These are phyloP conservation scores for Hymenoscyphus albidus DNA, from an alignment of 2,329 filamentous ascomycete species.

Conservation along the genomic window DNA sequence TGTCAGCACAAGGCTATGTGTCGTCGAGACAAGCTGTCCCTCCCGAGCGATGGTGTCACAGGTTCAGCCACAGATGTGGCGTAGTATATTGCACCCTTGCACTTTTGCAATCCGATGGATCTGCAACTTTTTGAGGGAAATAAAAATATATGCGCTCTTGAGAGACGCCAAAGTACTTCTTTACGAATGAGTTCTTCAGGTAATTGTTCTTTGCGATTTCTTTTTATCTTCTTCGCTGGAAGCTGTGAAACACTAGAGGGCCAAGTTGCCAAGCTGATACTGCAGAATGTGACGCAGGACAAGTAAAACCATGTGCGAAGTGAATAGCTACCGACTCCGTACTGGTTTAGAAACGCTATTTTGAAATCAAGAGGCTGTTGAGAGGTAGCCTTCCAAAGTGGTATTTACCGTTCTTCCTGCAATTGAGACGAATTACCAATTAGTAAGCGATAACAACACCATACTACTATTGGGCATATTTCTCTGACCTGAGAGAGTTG, in stretches of 20 bases:
- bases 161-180: background rate
- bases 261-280: background rate
- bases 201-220: background rate
- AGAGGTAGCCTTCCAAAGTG: no score
- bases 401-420: no score
- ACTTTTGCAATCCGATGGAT: background rate
- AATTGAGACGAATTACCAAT: no score
- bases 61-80: background rate
- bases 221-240: no score
- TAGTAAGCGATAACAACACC: no score
- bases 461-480: no score
- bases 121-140: background rate
- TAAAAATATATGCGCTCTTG: background rate
- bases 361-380: no score
- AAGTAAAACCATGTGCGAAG: background rate
- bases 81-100: no score
- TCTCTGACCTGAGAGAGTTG: no score
- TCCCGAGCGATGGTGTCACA: background rate
- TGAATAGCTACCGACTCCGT: background rate
- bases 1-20: background rate
- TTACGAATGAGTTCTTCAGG: background rate
- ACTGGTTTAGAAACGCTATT: no score
- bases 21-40: conserved; percentile 4
- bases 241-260: no score
- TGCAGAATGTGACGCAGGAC: background rate